phyloP scores from a whole-genome alignment of 805 yeast species.

The Aciculoconidium aculeatum region DNA sequence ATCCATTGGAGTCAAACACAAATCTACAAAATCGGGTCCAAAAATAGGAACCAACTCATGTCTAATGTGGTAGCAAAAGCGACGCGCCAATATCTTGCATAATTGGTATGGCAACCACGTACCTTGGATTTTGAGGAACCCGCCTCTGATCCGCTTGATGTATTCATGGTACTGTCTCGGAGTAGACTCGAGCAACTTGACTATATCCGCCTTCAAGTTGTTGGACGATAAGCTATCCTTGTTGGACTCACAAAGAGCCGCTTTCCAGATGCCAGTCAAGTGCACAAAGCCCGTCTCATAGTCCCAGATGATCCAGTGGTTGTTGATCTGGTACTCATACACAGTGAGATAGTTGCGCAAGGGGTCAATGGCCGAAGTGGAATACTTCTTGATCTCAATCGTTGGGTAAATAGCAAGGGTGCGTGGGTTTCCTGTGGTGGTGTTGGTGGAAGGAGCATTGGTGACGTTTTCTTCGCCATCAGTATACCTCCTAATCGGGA shows the following conservation, averaged over 20 bases:
- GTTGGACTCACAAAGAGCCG: constrained; percentile 19
- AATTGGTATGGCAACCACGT: constrained; percentile 81
- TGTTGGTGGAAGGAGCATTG: constrained; percentile 1
- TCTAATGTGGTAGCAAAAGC: constrained; percentile 75
- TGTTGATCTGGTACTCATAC: constrained; percentile 62
- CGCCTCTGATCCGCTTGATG: constrained; percentile 79
- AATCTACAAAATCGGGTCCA: constrained; percentile 61
- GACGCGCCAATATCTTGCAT: constrained; percentile 60
- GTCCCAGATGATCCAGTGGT: constrained; percentile 82
- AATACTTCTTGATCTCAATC: constrained; percentile 44
- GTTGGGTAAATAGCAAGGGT: constrained; percentile 7
- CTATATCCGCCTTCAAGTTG: constrained; percentile 64
- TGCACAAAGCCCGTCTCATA: constrained; percentile 80
- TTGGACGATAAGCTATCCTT: constrained; percentile 3
- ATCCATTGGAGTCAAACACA: constrained; percentile 55
- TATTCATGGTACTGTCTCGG: constrained; percentile 56
- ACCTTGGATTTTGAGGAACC: constrained; percentile 87
- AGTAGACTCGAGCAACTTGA: constrained; percentile 57
- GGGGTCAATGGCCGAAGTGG: constrained; percentile 65
- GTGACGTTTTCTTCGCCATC: no score
- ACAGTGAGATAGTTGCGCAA: constrained; percentile 59
- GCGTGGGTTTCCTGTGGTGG: constrained; percentile 1
- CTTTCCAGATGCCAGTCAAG: constrained; percentile 84
- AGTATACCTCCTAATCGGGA: no score
- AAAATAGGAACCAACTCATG: constrained; percentile 73